Evolutionary conservation across 202 grass and related monocot genomes (phyloP).

Genomic region (Saccharum hybrid): DNA sequence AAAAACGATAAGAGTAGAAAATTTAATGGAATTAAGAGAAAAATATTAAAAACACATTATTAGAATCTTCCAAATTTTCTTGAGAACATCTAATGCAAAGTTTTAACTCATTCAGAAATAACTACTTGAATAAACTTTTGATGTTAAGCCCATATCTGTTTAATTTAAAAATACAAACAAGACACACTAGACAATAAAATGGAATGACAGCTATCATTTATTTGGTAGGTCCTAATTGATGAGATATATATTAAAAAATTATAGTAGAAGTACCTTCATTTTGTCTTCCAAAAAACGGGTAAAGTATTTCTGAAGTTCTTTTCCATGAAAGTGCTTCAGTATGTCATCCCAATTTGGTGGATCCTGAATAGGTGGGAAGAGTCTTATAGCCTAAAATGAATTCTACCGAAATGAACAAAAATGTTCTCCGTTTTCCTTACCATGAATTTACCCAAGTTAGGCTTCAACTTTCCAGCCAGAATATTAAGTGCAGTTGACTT

Average conservation of each 20-base stretch:
- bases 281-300: conserved; percentile 73
- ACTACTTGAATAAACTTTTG: not conserved
- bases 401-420: conserved; percentile 1
- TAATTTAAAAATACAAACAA: not conserved
- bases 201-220: not conserved
- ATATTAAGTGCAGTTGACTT: conserved; percentile 87
- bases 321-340: conserved; percentile 77
- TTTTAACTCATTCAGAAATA: not conserved
- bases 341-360: conserved; percentile 80
- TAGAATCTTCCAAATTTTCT: conserved; percentile 14
- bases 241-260: not conserved
- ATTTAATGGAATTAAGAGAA: not conserved
- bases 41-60: not conserved
- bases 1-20: too few species aligned
- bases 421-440: conserved; percentile 41
- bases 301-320: conserved; percentile 93
- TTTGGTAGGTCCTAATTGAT: not conserved
- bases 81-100: not conserved
- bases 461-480: conserved; percentile 68
- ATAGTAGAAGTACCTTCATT: conserved; percentile 55
- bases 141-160: not conserved
- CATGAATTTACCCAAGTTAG: conserved; percentile 78
- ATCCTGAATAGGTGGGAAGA: conserved; percentile 50
- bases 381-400: conserved; percentile 23
- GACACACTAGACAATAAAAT: not conserved